Base-by-base conservation (phyloP, 495 filamentous ascomycete genomes). In the Neurospora sp. region DNA sequence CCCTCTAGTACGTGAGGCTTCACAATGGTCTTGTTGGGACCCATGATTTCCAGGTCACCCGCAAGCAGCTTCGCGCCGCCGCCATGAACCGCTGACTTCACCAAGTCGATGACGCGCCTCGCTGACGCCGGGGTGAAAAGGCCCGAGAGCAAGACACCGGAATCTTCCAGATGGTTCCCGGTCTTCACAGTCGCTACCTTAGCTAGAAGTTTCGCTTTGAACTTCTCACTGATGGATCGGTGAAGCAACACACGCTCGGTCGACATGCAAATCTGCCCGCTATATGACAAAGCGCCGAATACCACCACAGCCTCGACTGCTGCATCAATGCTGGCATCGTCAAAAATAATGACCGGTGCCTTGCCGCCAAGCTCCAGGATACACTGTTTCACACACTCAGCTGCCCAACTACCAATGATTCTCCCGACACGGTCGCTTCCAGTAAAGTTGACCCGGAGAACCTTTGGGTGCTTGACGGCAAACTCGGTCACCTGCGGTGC, bases 311-410 rank as follows among this genome's bases (percentile, higher is more conserved):
- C 77, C 72, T 79, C 77, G 14, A 80, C 80, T 5, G 80, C 80
- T 37, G 80, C 75, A 11, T 80, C 77, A 12, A 82, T 39, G 71
- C 78, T 75, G 11, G 79, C 78, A 71, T 82, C 80, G 11, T 81
- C 79, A 8, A 82, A 71, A 6, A 82, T 71, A 22, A 82, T 70
- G 10, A 78, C 78, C 9, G 80, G 77, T 31, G 80, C 80, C 42
- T 81, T 82, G 27, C 81, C 81, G 9, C 80, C 81, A 5, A 82
- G 76, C 73, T 82, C 81, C 46, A 81, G 59, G 46, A 90, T 81
- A 41, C 86, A 83, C 14, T 88, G 88, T 80, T 90, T 90, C 11
- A 90, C 80, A 69, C 84, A 80, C 61, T 83, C 86, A 5, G 85
- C 88, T 4, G 87, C 88, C 61, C 81, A 83, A 11, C 84, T 81